phyloP scores from a whole-genome alignment of 2,329 filamentous ascomycete species.

The Cordyceps javanica region DNA sequence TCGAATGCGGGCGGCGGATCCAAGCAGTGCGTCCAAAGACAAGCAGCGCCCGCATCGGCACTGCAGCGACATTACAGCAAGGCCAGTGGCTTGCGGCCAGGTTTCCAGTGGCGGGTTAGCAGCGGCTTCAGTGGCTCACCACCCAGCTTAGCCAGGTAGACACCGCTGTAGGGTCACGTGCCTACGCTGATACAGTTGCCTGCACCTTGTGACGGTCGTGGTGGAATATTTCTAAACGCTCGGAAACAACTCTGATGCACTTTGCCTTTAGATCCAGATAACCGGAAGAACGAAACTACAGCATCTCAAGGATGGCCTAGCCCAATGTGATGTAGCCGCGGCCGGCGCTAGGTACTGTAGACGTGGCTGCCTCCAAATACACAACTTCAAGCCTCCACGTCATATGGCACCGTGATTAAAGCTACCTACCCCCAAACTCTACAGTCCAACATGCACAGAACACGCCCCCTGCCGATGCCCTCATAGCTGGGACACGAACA shows the following conservation, averaged over 20 bases:
- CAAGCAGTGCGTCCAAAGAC: neutral
- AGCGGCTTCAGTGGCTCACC: neutral
- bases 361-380: constrained; percentile 3
- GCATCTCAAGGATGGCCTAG: neutral
- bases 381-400: neutral
- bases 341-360: neutral
- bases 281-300: neutral
- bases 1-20: too few species aligned
- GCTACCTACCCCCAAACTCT: neutral
- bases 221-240: neutral
- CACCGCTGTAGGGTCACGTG: neutral
- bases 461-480: neutral
- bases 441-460: neutral
- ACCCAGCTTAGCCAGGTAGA: neutral
- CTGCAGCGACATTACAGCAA: too few species aligned
- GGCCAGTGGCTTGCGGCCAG: neutral
- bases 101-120: neutral
- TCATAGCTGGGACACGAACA: neutral
- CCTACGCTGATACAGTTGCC: neutral
- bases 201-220: neutral
- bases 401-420: neutral
- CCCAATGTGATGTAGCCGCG: neutral
- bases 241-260: neutral
- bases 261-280: neutral
- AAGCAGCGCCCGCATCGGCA: neutral